Evolutionary conservation across 1,139 yeast species (phyloP).

Genomic region (Tardiomyces digboiensis): DNA sequence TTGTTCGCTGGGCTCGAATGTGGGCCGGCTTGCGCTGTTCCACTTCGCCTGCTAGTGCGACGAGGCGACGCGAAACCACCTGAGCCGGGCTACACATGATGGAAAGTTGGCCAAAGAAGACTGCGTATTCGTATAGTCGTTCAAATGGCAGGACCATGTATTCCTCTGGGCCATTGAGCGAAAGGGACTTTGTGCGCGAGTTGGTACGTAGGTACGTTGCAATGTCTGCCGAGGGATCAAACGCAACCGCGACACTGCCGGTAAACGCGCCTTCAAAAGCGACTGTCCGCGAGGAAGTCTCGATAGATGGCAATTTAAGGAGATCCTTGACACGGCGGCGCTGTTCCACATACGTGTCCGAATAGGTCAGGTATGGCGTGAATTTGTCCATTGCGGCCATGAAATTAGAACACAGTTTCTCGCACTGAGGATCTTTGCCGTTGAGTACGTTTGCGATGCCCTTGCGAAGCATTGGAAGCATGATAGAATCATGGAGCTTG

Average conservation of each 20-base stretch:
- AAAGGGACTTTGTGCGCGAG: conserved; percentile 10
- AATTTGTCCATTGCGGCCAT: background rate
- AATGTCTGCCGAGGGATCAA: conserved; percentile 16
- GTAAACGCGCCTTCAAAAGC: conserved; percentile 6
- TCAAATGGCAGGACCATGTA: conserved; percentile 17
- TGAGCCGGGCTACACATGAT: conserved; percentile 8
- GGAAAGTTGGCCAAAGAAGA: conserved; percentile 9
- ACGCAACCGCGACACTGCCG: conserved; percentile 3
- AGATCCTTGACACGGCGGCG: conserved; percentile 1
- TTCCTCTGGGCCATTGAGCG: conserved; percentile 11
- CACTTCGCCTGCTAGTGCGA: conserved; percentile 10
- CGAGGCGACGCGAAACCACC: conserved; percentile 9
- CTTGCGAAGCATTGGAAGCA: background rate
- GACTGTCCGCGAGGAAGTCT: conserved; percentile 7
- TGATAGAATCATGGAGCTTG: conserved; percentile 11
- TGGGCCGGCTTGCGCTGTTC: conserved; percentile 12
- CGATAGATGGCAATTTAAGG: conserved; percentile 7
- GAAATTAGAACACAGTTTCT: background rate
- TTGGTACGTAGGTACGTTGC: conserved; percentile 18
- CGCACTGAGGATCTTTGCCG: background rate
- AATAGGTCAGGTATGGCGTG: background rate
- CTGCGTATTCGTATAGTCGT: conserved; percentile 10
- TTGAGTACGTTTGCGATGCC: background rate
- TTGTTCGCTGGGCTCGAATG: conserved; percentile 9
- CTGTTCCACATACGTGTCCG: background rate